Base-by-base conservation (phyloP, 1,284 basidiomycete genomes). In the Boletus sp. region DNA sequence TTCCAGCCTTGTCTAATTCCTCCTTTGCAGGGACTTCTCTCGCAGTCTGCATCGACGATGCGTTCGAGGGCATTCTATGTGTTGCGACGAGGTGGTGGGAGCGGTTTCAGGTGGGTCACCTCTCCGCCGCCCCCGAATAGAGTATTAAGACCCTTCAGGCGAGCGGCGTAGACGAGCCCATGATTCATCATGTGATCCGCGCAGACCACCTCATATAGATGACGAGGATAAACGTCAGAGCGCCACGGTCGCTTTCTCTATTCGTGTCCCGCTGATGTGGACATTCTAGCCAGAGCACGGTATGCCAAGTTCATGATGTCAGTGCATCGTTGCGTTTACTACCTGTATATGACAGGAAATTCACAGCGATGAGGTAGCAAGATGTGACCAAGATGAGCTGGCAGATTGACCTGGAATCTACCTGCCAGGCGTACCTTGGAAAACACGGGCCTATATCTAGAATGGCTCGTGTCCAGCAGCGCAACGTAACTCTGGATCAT, bases 31-130 rank as follows among this genome's bases (percentile, higher is more conserved):
- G 20, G 30, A n/a, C 23, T 23, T 44, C 33, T 23, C 14, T 17
- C 17, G 14, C 8, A 12, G 48, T 50, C 13, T 39, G 46, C 10
- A 26, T 40, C 3, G 48, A 44, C 2, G 39, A 44, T 13, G 5
- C 30, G 14, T 32, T 48, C 8, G n/a, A 13, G 29, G 42, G 5
- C 58, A 59, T 65, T 22, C 8, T 34, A n/a, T 17, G 27, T 10
- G 7, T 19, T 20, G 14, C 25, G 26, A 16, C 14, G n/a, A 34
- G 32, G 19, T n/a, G 19, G 22, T 5, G 30, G 30, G 13, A 14
- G 26, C 2, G 6, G 14, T 17, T 27, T 16, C 7, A 14, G 44
- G 9, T 16, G 10, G 13, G 7, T 19, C 2, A 4, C 19, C 5
- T 27, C 19, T 45, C 30, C n/a, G 16, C 30, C n/a, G 16, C 8